Evolutionary conservation across 352 stramenopile genomes (phyloP), one percentile per base, ranked within the genome.

Genomic region (Ophiocytium majus): DNA sequence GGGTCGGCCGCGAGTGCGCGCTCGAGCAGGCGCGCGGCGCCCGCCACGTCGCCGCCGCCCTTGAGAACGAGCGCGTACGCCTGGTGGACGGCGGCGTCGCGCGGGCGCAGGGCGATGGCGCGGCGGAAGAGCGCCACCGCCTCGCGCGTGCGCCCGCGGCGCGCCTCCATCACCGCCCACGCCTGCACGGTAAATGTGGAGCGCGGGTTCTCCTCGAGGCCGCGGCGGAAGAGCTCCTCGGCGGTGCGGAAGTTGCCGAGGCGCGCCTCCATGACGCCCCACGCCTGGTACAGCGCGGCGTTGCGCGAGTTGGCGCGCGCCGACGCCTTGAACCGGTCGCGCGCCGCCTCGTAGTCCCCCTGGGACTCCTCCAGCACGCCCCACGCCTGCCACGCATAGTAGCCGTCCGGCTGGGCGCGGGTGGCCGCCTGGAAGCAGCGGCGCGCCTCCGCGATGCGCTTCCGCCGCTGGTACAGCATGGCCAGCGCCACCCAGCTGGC

Each of bases 341-440:
- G 79, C 0, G 84, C 84, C 17, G 63, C 32, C 0, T 50, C 37
- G 5, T 80, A 34, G n/a, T 66, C 49, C 9, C 84, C 84, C 35
- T 84, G 28, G 17, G 63, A 33, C 35, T 88, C 80, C 71, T 88
- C 84, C 64, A 88, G 76, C 81, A 88, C 83, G 14, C 63, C 84
- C 84, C 84, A 88, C 0, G 79, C 78, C 80, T 87, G 78, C 80
- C 80, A 88, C 1, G 84, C 84, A 76, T 88, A 88, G 81, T 88
- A 83, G 76, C 80, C 83, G 36, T 43, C 76, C 19, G 84, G 84
- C 31, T 83, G 37, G 19, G 74, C 76, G 32, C 37, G 33, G 10
- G 80, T 85, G 34, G 84, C 84, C 33, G 80, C 82, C 32, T 86
- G 28, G 32, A 88, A 85, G 43, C 80, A 85, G 10, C 49, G 79